Base-by-base conservation (phyloP, 768 basidiomycete genomes). In the Suillus subaureus region DNA sequence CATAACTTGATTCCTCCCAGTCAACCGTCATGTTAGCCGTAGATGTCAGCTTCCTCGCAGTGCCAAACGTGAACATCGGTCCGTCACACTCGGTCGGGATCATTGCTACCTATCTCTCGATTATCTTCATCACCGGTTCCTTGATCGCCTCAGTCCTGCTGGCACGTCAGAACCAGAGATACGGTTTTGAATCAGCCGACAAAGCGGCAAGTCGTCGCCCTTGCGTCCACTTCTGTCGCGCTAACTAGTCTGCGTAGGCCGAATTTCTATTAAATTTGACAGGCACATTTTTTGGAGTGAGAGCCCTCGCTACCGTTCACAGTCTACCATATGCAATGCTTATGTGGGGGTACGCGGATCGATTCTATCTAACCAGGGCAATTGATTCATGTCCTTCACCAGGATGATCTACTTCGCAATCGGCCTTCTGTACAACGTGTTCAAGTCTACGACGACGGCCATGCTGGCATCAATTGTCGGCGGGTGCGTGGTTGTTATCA, bases 41-140 rank as follows among this genome's bases (percentile, higher is more conserved):
- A 3, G 85, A 86, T 57, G 81, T 87, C 1, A 82, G 81, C 0
- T 85, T 87, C 68, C 72, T 88, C 8, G 82, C 84, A 11, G 85
- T 87, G n/a, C 82, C 81, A n/a, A 76, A 76, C 40, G 77, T 82
- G 52, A 79, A 64, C 40, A 39, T 71, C 60, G 7, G 60, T 52
- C 15, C 52, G 23, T 58, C 49, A 40, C 62, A 63, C 9, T 63
- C 49, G 75, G 6, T 74, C 66, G 5, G 58, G 70, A 0, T 73
- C 56, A 76, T 81, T n/a, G 69, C 78, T 13, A 78, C 76, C 65
- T 83, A 81, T 58, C 64, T 79, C 12, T 83, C 83, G 0, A 77
- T 75, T 11, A 52, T 81, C 12, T 68, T 75, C n/a, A 77, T 73
- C 57, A 65, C 82, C n/a, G 76, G 75, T 3, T 74, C 75, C 51